Percentiles rank a stretch among this genome's conserved stretches.
Conservation (phyloP, 257 asterid species). For the Striga asiatica region DNA sequence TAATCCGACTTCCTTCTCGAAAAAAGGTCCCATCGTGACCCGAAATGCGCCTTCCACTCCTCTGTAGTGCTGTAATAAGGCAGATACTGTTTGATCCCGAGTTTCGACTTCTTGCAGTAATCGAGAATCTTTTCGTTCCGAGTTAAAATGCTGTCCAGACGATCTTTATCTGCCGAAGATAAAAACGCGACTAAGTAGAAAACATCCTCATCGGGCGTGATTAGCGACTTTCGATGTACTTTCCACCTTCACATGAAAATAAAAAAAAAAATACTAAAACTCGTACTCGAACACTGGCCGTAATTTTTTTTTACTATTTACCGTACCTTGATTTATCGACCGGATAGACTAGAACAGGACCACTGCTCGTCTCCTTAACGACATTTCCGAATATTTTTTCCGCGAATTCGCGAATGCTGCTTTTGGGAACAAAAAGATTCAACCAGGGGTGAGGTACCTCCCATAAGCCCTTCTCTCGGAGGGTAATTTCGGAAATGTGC, state of each 20-base stretch:
- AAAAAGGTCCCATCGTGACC: slow-evolving; percentile 54
- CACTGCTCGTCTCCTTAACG: slow-evolving; percentile 60
- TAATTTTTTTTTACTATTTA: background rate
- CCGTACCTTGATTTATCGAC: slow-evolving; percentile 67
- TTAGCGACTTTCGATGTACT: slow-evolving; percentile 48
- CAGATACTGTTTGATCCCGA: slow-evolving; percentile 73
- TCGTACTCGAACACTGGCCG: too few species aligned
- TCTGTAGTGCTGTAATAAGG: slow-evolving; percentile 57
- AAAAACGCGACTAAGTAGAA: slow-evolving; percentile 65
- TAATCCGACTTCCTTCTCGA: slow-evolving; percentile 47
- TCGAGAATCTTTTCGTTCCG: slow-evolving; percentile 44
- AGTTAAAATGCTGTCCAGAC: slow-evolving; percentile 39
- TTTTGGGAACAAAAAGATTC: slow-evolving; percentile 60
- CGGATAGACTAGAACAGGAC: slow-evolving; percentile 75
- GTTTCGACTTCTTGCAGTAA: slow-evolving; percentile 30
- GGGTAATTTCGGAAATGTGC: slow-evolving; percentile 50
- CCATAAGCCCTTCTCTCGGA: slow-evolving; percentile 59
- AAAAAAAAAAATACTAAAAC: background rate
- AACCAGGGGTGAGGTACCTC: slow-evolving; percentile 90
- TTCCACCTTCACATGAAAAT: slow-evolving; percentile 44
- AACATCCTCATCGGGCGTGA: slow-evolving; percentile 62
- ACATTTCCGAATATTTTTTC: slow-evolving; percentile 51
- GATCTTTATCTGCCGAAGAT: slow-evolving; percentile 65
- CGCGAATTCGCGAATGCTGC: slow-evolving; percentile 54
- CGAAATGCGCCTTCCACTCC: slow-evolving; percentile 86